Base-by-base conservation (phyloP, 257 asterid species). In the Solanum medicagineum region DNA sequence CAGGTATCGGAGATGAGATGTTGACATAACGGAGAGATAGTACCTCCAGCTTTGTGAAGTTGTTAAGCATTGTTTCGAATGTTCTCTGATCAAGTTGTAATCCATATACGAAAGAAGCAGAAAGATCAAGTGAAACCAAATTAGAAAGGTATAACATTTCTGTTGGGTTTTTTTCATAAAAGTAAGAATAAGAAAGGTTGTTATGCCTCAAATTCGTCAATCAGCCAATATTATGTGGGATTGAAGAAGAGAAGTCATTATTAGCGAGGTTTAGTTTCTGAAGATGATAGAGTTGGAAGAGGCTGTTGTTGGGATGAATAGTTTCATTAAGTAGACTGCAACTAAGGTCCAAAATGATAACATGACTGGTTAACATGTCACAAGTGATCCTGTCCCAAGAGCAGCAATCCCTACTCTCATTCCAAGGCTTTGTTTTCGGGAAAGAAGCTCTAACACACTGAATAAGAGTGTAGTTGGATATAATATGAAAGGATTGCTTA, bases 311-410 rank as follows among this genome's bases (percentile, higher is more conserved):
- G 59, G 81, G 7, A 77, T 49, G 63, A 26, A 77, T 8, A 77
- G 0, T 22, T 4, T 7, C 83, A 1, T 0, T 0, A 26, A 79
- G 24, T 2, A 0, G 1, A 40, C 65, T 51, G 0, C 45, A 51
- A 19, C 65, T 79, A 16, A 79, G 83, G 1, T 79, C 29, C 29
- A 26, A 26, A 26, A 1, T 2, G 29, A 26, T 26, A 26, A 26
- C 29, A 26, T 26, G 29, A 26, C 29, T 26, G 29, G 29, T 26
- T 26, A 26, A 26, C 29, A 26, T 26, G 29, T 26, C 29, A 26
- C 29, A 26, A 26, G 29, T 26, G 29, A 1, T 2, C 0, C 29
- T 2, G 2, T 26, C 29, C 29, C 29, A 26, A 26, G 29, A 26
- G 29, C 29, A 26, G 29, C 2, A 26, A 26, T 26, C 29, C 29